phyloP scores from a whole-genome alignment of 306 rosid genomes.

The Fragaria nilgerrensis region DNA sequence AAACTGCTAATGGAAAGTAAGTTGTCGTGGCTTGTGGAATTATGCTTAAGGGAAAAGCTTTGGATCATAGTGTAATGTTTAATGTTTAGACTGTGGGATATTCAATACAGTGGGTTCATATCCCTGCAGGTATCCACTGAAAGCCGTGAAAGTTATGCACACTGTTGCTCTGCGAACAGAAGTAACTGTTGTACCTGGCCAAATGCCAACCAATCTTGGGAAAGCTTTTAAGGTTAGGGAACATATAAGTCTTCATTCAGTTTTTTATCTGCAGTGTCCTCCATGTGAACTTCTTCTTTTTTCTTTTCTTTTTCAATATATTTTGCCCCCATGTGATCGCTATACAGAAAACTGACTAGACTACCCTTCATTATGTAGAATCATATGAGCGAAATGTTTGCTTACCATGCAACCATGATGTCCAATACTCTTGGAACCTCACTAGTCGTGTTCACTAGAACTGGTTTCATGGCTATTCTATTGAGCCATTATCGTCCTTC shows the following conservation, averaged over 20 bases:
- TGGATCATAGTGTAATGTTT: conserved; percentile 3
- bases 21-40: conserved; percentile 21
- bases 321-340: conserved; percentile 13
- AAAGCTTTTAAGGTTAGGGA: conserved; percentile 82
- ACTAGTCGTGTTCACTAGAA: conserved; percentile 84
- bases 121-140: conserved; percentile 69
- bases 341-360: conserved; percentile 1
- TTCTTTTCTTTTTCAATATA: not conserved
- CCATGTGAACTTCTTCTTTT: not conserved
- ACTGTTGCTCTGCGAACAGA: conserved; percentile 94
- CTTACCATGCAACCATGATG: conserved; percentile 98
- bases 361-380: conserved; percentile 47
- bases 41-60: not conserved
- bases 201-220: conserved; percentile 80
- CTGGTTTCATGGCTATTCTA: conserved; percentile 90
- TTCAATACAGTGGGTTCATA: conserved; percentile 16
- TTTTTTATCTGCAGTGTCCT: not conserved
- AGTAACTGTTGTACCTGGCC: conserved; percentile 71
- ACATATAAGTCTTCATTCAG: not conserved
- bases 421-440: conserved; percentile 98
- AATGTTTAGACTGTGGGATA: not conserved
- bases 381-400: conserved; percentile 99
- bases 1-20: conserved; percentile 99
- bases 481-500: conserved; percentile 92
- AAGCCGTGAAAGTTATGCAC: conserved; percentile 98